phyloP scores from a whole-genome alignment of 768 basidiomycete species.

The Trametes meyenii region DNA sequence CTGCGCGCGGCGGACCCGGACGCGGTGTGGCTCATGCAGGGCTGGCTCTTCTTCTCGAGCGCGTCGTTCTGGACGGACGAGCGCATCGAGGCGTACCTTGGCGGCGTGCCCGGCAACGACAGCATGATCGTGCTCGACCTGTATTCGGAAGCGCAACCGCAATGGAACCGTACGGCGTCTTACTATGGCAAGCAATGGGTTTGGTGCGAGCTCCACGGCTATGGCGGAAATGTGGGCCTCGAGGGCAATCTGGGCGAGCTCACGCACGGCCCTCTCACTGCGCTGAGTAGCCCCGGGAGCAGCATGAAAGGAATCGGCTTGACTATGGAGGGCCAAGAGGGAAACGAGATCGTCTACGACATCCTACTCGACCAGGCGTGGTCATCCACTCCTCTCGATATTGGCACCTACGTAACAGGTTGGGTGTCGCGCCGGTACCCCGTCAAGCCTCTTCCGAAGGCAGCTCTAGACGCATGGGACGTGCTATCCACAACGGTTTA shows the following conservation, averaged over 20 bases:
- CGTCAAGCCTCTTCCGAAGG: constrained; percentile 30
- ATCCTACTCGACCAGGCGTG: constrained; percentile 46
- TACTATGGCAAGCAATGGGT: constrained; percentile 46
- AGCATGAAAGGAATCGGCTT: constrained; percentile 44
- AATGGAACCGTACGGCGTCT: constrained; percentile 43
- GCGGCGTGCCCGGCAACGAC: constrained; percentile 40
- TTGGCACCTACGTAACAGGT: constrained; percentile 35
- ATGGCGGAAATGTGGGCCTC: constrained; percentile 42
- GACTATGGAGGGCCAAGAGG: constrained; percentile 44
- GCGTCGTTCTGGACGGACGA: constrained; percentile 44
- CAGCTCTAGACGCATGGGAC: constrained; percentile 39
- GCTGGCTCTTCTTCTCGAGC: constrained; percentile 44
- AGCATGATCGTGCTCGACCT: constrained; percentile 46
- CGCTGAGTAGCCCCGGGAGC: constrained; percentile 34
- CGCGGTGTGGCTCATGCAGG: constrained; percentile 47
- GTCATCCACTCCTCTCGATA: constrained; percentile 39
- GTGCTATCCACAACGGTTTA: constrained; percentile 43
- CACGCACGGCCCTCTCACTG: constrained; percentile 36
- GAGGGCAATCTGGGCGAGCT: constrained; percentile 42
- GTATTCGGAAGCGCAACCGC: constrained; percentile 43
- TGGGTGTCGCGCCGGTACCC: constrained; percentile 43
- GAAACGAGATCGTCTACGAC: constrained; percentile 48
- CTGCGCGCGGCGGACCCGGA: constrained; percentile 43
- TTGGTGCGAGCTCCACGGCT: constrained; percentile 46
- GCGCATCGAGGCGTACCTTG: constrained; percentile 43